Base-by-base conservation (phyloP, 441 rosid genomes). In the Capsella rubella region DNA sequence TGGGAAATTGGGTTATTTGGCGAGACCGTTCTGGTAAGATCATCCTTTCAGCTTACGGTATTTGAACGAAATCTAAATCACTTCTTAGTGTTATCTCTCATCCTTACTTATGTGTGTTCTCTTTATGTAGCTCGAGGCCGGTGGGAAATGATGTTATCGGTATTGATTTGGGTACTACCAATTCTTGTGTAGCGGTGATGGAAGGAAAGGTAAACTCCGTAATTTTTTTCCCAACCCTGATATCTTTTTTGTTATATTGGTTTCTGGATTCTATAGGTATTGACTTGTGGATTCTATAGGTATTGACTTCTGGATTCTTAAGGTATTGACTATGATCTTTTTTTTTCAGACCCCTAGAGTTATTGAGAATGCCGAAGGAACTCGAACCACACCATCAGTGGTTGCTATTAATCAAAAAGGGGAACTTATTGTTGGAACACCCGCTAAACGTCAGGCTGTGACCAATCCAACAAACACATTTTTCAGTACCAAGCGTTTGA, bases 131-230 rank as follows among this genome's bases (percentile, higher is more conserved):
- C 51, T 75, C 92, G 18, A 83, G 84, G 67, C 83, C 90, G 45
- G 71, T 73, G 27, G 88, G 87, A 2, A 79, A 75, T 56, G 90
- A 87, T 60, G 87, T 84, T 40, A 83, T 86, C 2, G 90, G 90
- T 77, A 86, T 86, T 64, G 90, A 84, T 74, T 73, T 87, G 71
- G 88, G 90, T 63, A 87, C 90, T 8, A 87, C 90, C 62, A 84
- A 87, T 64, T 84, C 88, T 32, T 87, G 90, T 62, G 90, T 87
- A 2, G 53, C 84, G 1, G 84, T 84, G 18, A 87, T 84, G 90
- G 88, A 85, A 43, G 90, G 90, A 74, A 85, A 85, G 84, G 90
- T 85, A 67, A 69, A 67, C 3, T 28, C 4, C 3, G 0, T 16
- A 7, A 25, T 21, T n/a, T 46, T 46, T 28, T 32, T 1, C 60